Evolutionary conservation across 495 filamentous ascomycete species (phyloP), one percentile per base, ranked within the genome.

Genomic region (Xylaria curta): DNA sequence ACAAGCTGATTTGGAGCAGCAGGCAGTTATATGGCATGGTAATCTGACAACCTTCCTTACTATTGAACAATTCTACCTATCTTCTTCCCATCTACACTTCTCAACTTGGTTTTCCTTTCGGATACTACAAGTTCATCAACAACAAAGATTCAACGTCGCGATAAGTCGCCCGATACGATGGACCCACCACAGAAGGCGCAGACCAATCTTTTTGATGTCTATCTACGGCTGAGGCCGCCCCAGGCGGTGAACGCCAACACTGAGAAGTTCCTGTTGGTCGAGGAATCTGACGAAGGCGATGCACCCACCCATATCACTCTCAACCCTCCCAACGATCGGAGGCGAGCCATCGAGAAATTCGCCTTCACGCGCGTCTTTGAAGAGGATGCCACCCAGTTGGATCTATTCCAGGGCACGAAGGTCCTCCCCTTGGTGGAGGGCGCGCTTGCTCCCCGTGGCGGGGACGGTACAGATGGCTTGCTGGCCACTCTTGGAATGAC

Each of bases 341-440:
- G 94, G 71, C 91, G 94, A 21, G 94, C 94, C 5, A 87, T 97
- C 42, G 96, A 99, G 83, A 94, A 90, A 76, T 99, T 98, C 74
- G 93, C 91, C 0, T 99, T 99, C 78, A 99, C 97, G 6, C 90
- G 88, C 73, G 93, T 99, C 19, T 98, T 97, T 75, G 92, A 97
- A 73, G 94, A 98, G 75, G 85, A 90, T 75, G 89, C 93, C 1
- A 88, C 86, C 17, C 96, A 99, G 75, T 83, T 97, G 33, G 93
- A 97, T 76, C 82, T 99, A 28, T 98, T 98, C 76, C 88, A 94
- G 70, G 92, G 91, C 72, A 94, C 91, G 0, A 92, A 91, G 15
- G 87, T 97, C 42, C 85, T 93, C 51, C 86, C 87, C 0, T 77
- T 98, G 15, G 85, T 98, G 2, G 90, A 94, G 70, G 92, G 93